A percentile compares a stretch with the other conserved stretches of the same genome.
Conservation (phyloP, 495 filamentous ascomycete species). For the Cercophora newfieldiana region DNA sequence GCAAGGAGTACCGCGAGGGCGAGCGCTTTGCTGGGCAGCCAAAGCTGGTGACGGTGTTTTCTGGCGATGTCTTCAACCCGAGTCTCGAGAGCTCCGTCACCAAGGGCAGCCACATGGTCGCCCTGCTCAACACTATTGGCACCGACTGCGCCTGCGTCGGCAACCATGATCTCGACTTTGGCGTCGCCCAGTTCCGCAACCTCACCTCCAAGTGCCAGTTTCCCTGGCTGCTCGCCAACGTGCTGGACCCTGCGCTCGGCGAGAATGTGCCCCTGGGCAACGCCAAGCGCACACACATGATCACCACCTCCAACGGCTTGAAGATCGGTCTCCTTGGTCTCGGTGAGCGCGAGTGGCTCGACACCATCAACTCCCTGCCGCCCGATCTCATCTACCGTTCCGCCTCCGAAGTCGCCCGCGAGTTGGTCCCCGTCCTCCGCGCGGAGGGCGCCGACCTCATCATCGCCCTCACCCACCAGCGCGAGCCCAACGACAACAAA, state of each 20-base stretch:
- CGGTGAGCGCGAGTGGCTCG: constrained; percentile 76
- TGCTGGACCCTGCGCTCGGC: constrained; percentile 75
- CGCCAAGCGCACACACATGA: constrained; percentile 66
- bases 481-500: constrained; percentile 84
- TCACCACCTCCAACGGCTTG: constrained; percentile 77
- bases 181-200: constrained; percentile 74
- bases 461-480: constrained; percentile 78
- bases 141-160: constrained; percentile 79
- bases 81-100: constrained; percentile 83
- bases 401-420: constrained; percentile 67
- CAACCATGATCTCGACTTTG: constrained; percentile 94
- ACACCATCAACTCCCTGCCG: constrained; percentile 82
- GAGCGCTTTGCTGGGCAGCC: constrained; percentile 60
- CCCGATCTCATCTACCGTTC: constrained; percentile 78
- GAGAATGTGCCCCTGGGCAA: constrained; percentile 66
- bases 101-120: constrained; percentile 86
- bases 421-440: constrained; percentile 67
- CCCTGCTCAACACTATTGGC: constrained; percentile 74
- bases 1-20: constrained; percentile 67
- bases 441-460: constrained; percentile 78
- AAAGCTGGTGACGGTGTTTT: constrained; percentile 76
- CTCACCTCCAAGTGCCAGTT: constrained; percentile 74
- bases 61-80: constrained; percentile 90
- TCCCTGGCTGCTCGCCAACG: constrained; percentile 87
- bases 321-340: constrained; percentile 85